phyloP scores from a whole-genome alignment of 2,329 filamentous ascomycete genomes.

The Cylindrodendrum hubeiense region DNA sequence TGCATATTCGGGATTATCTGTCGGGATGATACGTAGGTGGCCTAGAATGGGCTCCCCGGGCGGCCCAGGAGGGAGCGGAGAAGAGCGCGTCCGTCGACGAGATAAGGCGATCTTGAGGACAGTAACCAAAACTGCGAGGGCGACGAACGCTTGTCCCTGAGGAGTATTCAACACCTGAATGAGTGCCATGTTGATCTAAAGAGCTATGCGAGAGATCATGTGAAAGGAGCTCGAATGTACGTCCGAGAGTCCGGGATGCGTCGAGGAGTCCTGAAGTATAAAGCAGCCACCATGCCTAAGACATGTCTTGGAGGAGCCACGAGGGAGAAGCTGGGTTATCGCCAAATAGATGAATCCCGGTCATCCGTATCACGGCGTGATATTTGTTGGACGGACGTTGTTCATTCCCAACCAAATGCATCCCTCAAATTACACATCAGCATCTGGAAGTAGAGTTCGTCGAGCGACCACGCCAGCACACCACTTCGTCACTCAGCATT shows the following conservation, averaged over 20 bases:
- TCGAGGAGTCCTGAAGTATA: not conserved
- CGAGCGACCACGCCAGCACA: not conserved
- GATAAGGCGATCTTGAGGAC: not conserved
- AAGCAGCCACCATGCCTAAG: not conserved
- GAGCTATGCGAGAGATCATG: not conserved
- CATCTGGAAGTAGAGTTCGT: not conserved
- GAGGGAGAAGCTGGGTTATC: not conserved
- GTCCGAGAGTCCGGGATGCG: not conserved
- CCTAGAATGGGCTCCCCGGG: constrained; percentile 55
- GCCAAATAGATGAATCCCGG: not conserved
- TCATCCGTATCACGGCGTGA: not conserved
- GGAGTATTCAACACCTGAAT: constrained; percentile 6
- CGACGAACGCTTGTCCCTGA: constrained; percentile 10
- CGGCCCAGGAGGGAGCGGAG: constrained; percentile 47
- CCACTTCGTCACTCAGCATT: not conserved
- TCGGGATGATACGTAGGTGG: constrained; percentile 56
- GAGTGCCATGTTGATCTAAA: constrained; percentile 14
- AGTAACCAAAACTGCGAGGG: constrained; percentile 16
- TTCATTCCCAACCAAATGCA: not conserved
- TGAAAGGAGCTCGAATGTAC: not conserved
- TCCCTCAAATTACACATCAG: not conserved
- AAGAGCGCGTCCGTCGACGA: constrained; percentile 6
- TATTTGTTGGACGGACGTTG: not conserved
- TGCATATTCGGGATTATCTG: constrained; percentile 44
- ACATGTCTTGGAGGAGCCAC: not conserved